Evolutionary conservation across 2,329 filamentous ascomycete species (phyloP).

Genomic region (Fusarium tjaetaba): DNA sequence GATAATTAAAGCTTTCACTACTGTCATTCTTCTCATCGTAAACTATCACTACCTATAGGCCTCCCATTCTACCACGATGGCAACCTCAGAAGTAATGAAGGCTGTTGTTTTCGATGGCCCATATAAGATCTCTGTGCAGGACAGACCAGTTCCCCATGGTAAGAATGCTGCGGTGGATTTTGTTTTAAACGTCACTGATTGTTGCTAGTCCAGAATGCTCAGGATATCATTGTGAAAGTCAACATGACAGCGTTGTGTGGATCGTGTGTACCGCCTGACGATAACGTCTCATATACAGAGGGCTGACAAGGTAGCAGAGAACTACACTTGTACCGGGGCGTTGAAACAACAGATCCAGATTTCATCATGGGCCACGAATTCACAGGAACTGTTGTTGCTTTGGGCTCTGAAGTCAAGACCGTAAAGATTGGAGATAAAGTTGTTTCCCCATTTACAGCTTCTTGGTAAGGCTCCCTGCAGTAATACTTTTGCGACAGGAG

Average conservation of each 20-base stretch:
- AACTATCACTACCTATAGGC: too few relatives aligned
- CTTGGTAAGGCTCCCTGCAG: conserved; percentile 65
- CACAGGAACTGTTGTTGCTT: conserved; percentile 76
- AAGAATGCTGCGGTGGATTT: too few relatives aligned
- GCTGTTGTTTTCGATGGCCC: conserved; percentile 90
- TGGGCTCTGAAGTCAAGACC: conserved; percentile 73
- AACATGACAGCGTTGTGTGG: conserved; percentile 88
- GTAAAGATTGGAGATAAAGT: conserved; percentile 80
- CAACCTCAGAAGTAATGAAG: conserved; percentile 72
- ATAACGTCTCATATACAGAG: background rate
- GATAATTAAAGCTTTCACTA: background rate
- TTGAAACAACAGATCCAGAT: conserved; percentile 72
- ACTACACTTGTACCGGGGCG: conserved; percentile 87
- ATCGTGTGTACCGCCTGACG: conserved; percentile 61
- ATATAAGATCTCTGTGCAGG: conserved; percentile 77
- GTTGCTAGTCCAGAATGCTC: conserved; percentile 67
- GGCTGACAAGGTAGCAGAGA: conserved; percentile 63
- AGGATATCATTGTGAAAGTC: conserved; percentile 85
- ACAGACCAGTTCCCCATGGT: conserved; percentile 71
- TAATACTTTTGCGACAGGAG: too few relatives aligned
- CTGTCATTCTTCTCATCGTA: too few relatives aligned
- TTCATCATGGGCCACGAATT: conserved; percentile 87
- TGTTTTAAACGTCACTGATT: background rate
- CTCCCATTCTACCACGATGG: conserved; percentile 34
- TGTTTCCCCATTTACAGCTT: conserved; percentile 86